Percentiles rank a stretch among this genome's conserved stretches.
Evolutionary conservation across 2,329 filamentous ascomycete genomes (phyloP).

Genomic region (Talaromyces sp.): DNA sequence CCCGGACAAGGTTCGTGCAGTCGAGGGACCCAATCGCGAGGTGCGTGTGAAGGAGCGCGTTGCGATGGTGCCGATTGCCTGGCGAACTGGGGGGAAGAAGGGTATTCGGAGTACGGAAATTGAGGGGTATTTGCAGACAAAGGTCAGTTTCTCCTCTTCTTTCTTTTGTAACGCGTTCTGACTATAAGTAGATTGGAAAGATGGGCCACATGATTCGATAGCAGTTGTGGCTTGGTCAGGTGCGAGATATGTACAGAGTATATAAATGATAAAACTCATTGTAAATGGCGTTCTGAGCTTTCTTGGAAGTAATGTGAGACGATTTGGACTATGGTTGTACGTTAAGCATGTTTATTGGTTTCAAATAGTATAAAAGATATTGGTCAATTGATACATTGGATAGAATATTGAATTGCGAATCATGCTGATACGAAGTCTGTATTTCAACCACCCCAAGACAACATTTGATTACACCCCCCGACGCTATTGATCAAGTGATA

Average conservation of each 20-base stretch:
- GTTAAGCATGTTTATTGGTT: background rate
- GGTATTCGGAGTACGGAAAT: slow-evolving; percentile 86
- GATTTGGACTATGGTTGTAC: background rate
- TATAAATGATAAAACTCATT: background rate
- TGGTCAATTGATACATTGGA: background rate
- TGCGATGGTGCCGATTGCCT: slow-evolving; percentile 90
- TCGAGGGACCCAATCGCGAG: slow-evolving; percentile 86
- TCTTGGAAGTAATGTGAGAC: background rate
- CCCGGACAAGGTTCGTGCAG: slow-evolving; percentile 89
- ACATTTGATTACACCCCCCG: too few relatives aligned
- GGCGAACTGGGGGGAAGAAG: slow-evolving; percentile 70
- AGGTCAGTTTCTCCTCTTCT: slow-evolving; percentile 52
- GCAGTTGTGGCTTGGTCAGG: background rate
- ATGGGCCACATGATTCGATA: slow-evolving; percentile 71
- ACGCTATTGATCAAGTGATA: too few relatives aligned
- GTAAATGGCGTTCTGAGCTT: background rate
- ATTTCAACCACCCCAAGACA: too few relatives aligned
- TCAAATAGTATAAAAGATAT: background rate
- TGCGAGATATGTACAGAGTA: background rate
- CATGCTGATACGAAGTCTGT: too few relatives aligned
- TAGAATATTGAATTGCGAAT: background rate
- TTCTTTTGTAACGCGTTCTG: background rate
- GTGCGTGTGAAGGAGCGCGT: slow-evolving; percentile 84
- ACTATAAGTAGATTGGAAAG: slow-evolving; percentile 64
- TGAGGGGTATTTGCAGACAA: slow-evolving; percentile 89